Percentiles rank a stretch among this genome's conserved stretches.
These are phyloP conservation scores for Eutreptiella sp. DNA, from an alignment of 208 protist genomes.

Conservation along the genomic window DNA sequence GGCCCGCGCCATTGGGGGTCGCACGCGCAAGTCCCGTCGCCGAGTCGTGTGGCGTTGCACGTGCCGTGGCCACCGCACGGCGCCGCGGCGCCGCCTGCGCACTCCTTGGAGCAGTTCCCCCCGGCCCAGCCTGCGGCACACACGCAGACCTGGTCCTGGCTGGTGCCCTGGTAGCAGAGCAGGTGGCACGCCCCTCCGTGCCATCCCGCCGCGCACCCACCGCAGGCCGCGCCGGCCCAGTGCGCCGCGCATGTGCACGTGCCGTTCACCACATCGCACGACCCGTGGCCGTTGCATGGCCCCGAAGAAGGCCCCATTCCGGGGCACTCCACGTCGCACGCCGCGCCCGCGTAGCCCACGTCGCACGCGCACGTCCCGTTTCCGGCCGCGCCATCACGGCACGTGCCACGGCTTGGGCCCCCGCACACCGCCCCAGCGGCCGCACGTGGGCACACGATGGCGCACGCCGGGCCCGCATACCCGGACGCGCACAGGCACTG, in stretches of 20 bases:
- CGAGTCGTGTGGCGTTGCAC: constrained; percentile 17
- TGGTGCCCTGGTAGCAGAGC: constrained; percentile 1
- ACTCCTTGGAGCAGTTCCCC: constrained; percentile 18
- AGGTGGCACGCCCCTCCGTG: constrained; percentile 3
- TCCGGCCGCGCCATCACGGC: constrained; percentile 4
- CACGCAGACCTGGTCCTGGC: constrained; percentile 15
- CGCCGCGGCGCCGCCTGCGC: constrained; percentile 12
- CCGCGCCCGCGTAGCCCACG: constrained; percentile 4
- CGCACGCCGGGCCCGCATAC: constrained; percentile 18
- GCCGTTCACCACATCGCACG: constrained; percentile 10
- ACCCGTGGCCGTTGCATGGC: constrained; percentile 16
- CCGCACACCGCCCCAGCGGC: constrained; percentile 3
- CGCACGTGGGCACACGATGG: not conserved
- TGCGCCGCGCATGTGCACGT: not conserved
- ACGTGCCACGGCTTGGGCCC: constrained; percentile 9
- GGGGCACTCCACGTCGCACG: constrained; percentile 10
- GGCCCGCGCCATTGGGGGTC: not conserved
- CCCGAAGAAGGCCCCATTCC: not conserved
- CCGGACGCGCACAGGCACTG: constrained; percentile 20
- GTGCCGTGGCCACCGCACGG: constrained; percentile 24
- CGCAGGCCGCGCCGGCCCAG: not conserved
- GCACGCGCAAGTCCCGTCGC: constrained; percentile 37
- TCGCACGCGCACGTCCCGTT: constrained; percentile 20
- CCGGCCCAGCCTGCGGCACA: constrained; percentile 19
- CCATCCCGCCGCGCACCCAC: not conserved